Conservation (phyloP, 495 filamentous ascomycete species). For the Penicillium soppii region DNA sequence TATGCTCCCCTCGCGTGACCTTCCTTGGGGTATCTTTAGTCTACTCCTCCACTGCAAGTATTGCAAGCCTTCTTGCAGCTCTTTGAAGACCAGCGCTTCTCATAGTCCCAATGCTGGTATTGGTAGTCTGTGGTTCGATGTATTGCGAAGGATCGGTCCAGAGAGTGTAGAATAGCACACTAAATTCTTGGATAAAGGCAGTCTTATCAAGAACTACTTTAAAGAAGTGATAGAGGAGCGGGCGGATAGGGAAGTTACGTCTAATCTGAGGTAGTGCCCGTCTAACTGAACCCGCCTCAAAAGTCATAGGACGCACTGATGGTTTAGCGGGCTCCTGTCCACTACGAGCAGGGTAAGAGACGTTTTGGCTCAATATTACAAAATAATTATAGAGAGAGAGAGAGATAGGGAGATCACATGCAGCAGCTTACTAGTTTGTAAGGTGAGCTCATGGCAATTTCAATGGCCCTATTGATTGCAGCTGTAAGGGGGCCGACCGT, state of each 20-base stretch:
- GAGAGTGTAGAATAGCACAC: neutral
- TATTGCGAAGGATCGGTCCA: neutral
- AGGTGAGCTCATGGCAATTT: no score
- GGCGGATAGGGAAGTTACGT: neutral
- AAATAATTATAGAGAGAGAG: no score
- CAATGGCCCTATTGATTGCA: no score
- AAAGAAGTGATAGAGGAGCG: neutral
- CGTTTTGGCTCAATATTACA: no score
- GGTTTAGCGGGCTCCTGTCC: no score
- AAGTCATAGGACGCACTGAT: neutral
- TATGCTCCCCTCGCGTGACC: neutral
- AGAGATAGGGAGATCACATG: no score
- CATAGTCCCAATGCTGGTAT: neutral
- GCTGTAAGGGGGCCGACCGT: no score
- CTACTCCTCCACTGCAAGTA: neutral
- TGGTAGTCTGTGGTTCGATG: neutral
- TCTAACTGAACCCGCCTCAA: neutral
- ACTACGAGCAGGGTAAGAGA: no score
- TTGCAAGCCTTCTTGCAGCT: neutral
- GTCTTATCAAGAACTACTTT: neutral
- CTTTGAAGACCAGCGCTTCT: neutral
- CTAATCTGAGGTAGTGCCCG: neutral
- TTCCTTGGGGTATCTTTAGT: neutral
- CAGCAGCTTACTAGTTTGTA: no score
- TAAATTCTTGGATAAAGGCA: neutral